Percentiles rank a stretch among this genome's conserved stretches.
Conservation (phyloP, 305 asterid species). For the Fraxinus angustifolia region DNA sequence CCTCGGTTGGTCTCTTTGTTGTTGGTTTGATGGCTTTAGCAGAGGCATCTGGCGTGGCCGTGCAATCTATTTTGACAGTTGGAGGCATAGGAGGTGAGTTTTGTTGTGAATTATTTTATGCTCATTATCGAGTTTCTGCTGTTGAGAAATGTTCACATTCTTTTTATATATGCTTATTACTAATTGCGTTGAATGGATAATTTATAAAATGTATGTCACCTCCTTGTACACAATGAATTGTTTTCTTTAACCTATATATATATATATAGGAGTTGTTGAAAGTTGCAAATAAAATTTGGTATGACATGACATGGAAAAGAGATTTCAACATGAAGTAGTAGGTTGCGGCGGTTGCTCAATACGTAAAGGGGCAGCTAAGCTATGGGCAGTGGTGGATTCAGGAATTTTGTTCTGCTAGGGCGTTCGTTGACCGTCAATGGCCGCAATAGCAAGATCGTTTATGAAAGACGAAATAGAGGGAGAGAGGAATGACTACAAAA, state of each 20-base stretch:
- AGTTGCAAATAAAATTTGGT: conserved; percentile 7
- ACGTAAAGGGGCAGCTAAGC: background rate
- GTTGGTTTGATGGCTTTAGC: conserved; percentile 81
- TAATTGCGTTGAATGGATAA: background rate
- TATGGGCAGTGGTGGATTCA: too few relatives aligned
- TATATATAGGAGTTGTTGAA: background rate
- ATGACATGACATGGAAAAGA: conserved; percentile 1
- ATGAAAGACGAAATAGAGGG: too few relatives aligned
- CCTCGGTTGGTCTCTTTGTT: conserved; percentile 73
- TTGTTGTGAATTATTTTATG: background rate
- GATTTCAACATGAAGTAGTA: background rate
- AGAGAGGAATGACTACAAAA: too few relatives aligned
- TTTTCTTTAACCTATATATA: background rate
- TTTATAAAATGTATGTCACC: background rate
- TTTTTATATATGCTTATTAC: background rate
- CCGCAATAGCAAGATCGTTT: too few relatives aligned
- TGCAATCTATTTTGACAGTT: conserved; percentile 82
- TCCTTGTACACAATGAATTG: background rate
- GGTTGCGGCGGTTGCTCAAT: background rate
- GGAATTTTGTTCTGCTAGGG: too few relatives aligned
- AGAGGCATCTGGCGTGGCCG: conserved; percentile 89
- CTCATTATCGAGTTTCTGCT: background rate
- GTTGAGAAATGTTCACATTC: background rate
- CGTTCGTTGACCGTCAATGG: too few relatives aligned
- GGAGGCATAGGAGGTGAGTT: conserved; percentile 94